These are phyloP conservation scores for Dalbergia cultrata DNA, from an alignment of 306 rosid species.

Conservation along the genomic window DNA sequence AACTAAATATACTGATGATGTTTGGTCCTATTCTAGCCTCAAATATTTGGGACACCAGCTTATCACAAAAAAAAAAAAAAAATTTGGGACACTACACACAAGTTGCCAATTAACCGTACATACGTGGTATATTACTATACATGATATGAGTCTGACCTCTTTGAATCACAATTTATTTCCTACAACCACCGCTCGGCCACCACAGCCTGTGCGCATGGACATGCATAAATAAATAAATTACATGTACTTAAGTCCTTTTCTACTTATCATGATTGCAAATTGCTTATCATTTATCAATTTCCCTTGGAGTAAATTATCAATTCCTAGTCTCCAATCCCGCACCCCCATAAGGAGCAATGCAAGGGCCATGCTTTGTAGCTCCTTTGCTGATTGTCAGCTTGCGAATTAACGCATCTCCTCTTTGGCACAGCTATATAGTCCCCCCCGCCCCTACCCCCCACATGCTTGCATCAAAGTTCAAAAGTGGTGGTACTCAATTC, in stretches of 20 bases:
- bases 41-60: not conserved
- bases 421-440: not conserved
- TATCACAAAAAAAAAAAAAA: too few relatives aligned
- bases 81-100: not conserved
- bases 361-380: not conserved
- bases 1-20: not conserved
- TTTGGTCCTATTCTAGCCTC: not conserved
- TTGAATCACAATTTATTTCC: not conserved
- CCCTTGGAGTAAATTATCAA: not conserved
- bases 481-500: not conserved
- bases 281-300: not conserved
- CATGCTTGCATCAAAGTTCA: not conserved
- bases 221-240: too few relatives aligned
- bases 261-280: not conserved
- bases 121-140: not conserved
- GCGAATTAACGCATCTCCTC: not conserved
- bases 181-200: conserved; percentile 7
- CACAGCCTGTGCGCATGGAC: not conserved
- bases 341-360: not conserved
- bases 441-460: conserved; percentile 42
- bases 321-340: not conserved
- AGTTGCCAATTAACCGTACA: not conserved
- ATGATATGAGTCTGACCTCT: not conserved
- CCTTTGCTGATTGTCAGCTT: not conserved
- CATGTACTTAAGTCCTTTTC: not conserved